Evolutionary conservation across 805 yeast genomes (phyloP).

Genomic region (Pichia manshurica): DNA sequence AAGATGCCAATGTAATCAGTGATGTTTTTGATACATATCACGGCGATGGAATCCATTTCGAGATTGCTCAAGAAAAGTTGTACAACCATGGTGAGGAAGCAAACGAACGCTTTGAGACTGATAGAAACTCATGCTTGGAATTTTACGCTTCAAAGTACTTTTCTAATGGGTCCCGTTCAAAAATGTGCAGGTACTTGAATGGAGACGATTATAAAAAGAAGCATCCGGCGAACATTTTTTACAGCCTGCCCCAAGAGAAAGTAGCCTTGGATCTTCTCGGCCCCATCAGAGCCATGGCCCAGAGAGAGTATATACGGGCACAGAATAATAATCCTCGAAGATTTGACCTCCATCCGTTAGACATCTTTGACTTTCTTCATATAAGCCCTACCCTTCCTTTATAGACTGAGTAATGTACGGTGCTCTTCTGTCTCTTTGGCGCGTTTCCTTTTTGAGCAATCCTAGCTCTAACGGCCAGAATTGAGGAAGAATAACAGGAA

Average conservation of each 20-base stretch:
- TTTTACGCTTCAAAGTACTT: conserved; percentile 26
- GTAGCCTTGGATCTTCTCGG: conserved; percentile 24
- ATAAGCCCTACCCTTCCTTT: background rate
- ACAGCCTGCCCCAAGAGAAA: conserved; percentile 12
- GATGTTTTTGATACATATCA: background rate
- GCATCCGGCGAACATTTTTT: conserved; percentile 23
- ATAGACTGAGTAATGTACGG: background rate
- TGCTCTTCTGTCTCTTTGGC: too few species aligned
- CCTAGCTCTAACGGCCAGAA: too few species aligned
- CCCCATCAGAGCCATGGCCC: conserved; percentile 27
- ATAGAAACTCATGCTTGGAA: conserved; percentile 13
- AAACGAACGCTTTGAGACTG: background rate
- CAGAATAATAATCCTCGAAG: conserved; percentile 1
- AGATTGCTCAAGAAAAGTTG: background rate
- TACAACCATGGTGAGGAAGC: background rate
- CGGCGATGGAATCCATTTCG: background rate
- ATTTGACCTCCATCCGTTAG: conserved; percentile 8
- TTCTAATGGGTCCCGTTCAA: conserved; percentile 23
- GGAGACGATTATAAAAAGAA: conserved; percentile 20
- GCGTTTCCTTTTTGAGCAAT: too few species aligned
- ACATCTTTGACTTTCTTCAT: conserved; percentile 1
- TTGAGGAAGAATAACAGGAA: too few species aligned
- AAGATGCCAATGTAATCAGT: background rate
- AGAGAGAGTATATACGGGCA: conserved; percentile 1
- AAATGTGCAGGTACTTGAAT: conserved; percentile 15